These are phyloP conservation scores for Aspergillus versicolor DNA, from an alignment of 2,329 filamentous ascomycete genomes.

Conservation along the genomic window DNA sequence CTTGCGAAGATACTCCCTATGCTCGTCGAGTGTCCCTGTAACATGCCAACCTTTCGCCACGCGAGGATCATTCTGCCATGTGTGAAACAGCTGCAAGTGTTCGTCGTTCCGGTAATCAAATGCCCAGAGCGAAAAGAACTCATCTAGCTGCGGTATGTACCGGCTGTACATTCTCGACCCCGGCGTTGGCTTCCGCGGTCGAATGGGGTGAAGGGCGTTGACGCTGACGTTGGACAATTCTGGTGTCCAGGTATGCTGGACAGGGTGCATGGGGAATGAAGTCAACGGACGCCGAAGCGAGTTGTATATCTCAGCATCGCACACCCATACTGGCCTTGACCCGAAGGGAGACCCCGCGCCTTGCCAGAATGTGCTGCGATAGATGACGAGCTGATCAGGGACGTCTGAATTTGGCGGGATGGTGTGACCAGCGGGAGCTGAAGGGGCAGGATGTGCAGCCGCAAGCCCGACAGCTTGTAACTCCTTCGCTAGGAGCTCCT, in stretches of 20 bases:
- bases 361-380: constrained; percentile 65
- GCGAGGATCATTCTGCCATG: constrained; percentile 79
- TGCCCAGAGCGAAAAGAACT: constrained; percentile 73
- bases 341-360: constrained; percentile 67
- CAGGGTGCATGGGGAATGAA: constrained; percentile 29
- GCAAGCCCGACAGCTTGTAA: constrained; percentile 43
- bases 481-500: constrained; percentile 27
- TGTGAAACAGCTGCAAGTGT: constrained; percentile 70
- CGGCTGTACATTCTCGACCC: constrained; percentile 73
- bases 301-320: constrained; percentile 39
- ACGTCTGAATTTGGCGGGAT: constrained; percentile 31
- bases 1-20: constrained; percentile 67
- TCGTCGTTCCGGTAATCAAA: constrained; percentile 64
- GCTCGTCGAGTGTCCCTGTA: constrained; percentile 71
- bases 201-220: constrained; percentile 67
- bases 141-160: constrained; percentile 71
- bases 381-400: constrained; percentile 47
- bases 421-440: constrained; percentile 39
- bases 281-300: constrained; percentile 22
- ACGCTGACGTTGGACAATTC: constrained; percentile 48
- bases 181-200: constrained; percentile 68
- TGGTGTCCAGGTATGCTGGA: constrained; percentile 46
- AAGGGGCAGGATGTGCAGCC: constrained; percentile 44
- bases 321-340: constrained; percentile 61
- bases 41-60: constrained; percentile 78